These are phyloP conservation scores for Teunomyces lycoperdinae DNA, from an alignment of 805 yeast genomes.

Conservation along the genomic window DNA sequence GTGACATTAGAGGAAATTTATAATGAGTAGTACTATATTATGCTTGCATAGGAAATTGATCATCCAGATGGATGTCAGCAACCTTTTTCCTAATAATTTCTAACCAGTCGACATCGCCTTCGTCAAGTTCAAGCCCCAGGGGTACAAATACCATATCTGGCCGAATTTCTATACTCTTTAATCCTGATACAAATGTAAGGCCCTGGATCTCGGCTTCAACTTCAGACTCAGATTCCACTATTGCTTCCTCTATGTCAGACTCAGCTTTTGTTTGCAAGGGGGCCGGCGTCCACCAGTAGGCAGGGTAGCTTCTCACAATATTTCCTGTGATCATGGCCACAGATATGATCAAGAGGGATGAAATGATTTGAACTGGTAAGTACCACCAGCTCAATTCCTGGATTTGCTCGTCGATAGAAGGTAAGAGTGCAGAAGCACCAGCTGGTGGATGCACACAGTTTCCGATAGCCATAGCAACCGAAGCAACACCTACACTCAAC, in stretches of 20 bases:
- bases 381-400: conserved; percentile 64
- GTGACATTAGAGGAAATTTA: conserved; percentile 52
- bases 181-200: conserved; percentile 12
- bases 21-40: background rate
- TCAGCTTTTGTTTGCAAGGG: conserved; percentile 8
- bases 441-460: conserved; percentile 71
- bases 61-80: background rate
- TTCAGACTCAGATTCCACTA: background rate
- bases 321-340: conserved; percentile 57
- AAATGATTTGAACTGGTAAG: conserved; percentile 51
- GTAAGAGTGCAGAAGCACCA: conserved; percentile 66
- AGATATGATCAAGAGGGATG: conserved; percentile 44
- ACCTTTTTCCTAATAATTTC: conserved; percentile 6
- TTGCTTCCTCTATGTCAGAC: background rate
- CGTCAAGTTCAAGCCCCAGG: conserved; percentile 18
- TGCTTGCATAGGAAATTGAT: background rate
- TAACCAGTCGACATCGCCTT: conserved; percentile 28
- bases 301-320: conserved; percentile 51
- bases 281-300: conserved; percentile 56
- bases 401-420: conserved; percentile 45
- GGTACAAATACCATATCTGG: conserved; percentile 20
- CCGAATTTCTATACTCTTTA: conserved; percentile 16
- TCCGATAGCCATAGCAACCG: conserved; percentile 50
- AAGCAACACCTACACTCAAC: conserved; percentile 51
- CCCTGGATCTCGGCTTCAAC: conserved; percentile 7